Conservation (phyloP, 2,329 filamentous ascomycete species). For the Scedosporium apiospermum region DNA sequence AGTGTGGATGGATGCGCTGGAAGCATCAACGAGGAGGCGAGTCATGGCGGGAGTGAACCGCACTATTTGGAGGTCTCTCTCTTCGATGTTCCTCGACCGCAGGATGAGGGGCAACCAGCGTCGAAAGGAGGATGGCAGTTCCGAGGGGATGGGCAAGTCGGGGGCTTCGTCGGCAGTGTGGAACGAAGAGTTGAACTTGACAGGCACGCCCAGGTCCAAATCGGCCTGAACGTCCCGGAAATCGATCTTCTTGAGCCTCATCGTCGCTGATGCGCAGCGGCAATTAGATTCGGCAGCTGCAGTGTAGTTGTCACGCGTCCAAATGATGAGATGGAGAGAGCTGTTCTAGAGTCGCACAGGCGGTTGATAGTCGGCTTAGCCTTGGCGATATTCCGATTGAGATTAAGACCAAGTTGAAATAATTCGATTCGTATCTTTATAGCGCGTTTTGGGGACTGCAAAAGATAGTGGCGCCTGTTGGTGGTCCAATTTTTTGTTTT, state of each 20-base stretch:
- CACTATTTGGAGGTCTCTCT: slow-evolving; percentile 18
- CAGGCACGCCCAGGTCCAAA: slow-evolving; percentile 7
- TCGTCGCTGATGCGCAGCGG: not conserved
- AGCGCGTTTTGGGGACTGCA: too few relatives aligned
- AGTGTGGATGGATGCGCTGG: slow-evolving; percentile 21
- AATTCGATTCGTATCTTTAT: too few relatives aligned
- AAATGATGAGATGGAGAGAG: too few relatives aligned
- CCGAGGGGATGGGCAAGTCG: slow-evolving; percentile 17
- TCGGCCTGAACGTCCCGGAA: slow-evolving; percentile 9
- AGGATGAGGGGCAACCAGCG: slow-evolving; percentile 31
- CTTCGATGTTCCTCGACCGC: slow-evolving; percentile 18
- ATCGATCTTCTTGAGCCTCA: slow-evolving; percentile 10
- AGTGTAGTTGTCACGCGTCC: too few relatives aligned
- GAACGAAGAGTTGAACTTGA: slow-evolving; percentile 25
- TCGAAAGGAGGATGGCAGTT: slow-evolving; percentile 27
- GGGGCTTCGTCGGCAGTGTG: slow-evolving; percentile 22
- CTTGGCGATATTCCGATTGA: too few relatives aligned
- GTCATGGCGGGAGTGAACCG: slow-evolving; percentile 18
- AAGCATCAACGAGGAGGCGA: slow-evolving; percentile 19
- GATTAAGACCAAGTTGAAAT: too few relatives aligned
- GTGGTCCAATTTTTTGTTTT: too few relatives aligned
- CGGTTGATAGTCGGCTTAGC: too few relatives aligned
- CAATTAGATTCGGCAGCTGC: too few relatives aligned
- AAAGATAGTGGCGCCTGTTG: too few relatives aligned
- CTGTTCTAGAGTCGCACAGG: too few relatives aligned